These are phyloP conservation scores for Cyberlindnera maclurae DNA, from an alignment of 805 yeast genomes.

Conservation along the genomic window DNA sequence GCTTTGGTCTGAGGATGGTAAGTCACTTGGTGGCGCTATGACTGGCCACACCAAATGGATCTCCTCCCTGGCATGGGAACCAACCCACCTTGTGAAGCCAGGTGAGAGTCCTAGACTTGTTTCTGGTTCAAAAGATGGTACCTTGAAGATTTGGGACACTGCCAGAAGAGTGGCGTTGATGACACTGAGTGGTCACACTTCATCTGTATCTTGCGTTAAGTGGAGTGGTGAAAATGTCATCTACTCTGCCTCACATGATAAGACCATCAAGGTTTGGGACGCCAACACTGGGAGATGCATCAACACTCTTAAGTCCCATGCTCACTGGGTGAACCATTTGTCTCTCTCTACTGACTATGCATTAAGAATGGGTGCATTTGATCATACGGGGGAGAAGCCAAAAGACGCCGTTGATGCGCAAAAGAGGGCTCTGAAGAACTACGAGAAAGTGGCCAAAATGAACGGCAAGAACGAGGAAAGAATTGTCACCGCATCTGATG, in stretches of 20 bases:
- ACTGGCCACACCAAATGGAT: conserved; percentile 87
- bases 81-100: conserved; percentile 66
- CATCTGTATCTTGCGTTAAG: conserved; percentile 89
- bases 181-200: conserved; percentile 81
- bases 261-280: conserved; percentile 90
- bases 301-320: conserved; percentile 79
- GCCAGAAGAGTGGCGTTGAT: conserved; percentile 54
- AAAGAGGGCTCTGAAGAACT: conserved; percentile 40
- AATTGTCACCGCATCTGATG: conserved; percentile 92
- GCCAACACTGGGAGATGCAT: conserved; percentile 68
- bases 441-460: conserved; percentile 50
- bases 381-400: conserved; percentile 51
- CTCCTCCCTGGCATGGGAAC: conserved; percentile 90
- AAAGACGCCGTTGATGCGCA: conserved; percentile 38
- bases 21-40: conserved; percentile 64
- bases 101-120: conserved; percentile 68
- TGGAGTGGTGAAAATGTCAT: conserved; percentile 90
- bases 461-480: conserved; percentile 68
- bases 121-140: conserved; percentile 87
- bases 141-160: conserved; percentile 86
- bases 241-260: conserved; percentile 91
- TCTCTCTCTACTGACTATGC: conserved; percentile 88
- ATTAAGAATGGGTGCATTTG: conserved; percentile 81
- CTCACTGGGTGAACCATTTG: conserved; percentile 96
- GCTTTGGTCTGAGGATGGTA: conserved; percentile 80